phyloP scores from a whole-genome alignment of 1,284 basidiomycete genomes.

The Ganoderma meredithae region DNA sequence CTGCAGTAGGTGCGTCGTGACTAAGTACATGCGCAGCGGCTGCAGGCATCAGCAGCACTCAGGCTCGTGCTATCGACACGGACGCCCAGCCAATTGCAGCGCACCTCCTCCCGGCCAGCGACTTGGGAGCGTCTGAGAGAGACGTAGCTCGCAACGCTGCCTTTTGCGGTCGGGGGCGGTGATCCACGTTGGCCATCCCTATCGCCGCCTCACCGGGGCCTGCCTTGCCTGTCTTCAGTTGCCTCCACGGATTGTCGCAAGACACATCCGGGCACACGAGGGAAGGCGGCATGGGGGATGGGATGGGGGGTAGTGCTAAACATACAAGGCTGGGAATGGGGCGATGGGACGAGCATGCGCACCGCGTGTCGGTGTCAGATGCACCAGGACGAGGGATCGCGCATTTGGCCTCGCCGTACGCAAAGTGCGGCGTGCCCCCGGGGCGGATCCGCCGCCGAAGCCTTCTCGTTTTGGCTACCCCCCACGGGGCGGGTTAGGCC shows the following conservation, averaged over 20 bases:
- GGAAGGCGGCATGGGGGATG: not conserved
- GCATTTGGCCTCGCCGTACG: not conserved
- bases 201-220: not conserved
- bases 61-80: too few relatives aligned
- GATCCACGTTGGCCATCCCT: not conserved
- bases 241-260: not conserved
- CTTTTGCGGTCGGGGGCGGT: not conserved
- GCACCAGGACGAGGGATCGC: not conserved
- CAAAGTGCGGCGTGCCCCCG: not conserved
- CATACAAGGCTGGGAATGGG: not conserved
- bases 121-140: too few relatives aligned
- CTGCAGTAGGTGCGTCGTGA: too few relatives aligned
- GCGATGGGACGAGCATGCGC: not conserved
- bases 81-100: not conserved
- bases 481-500: not conserved
- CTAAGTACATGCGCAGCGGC: not conserved
- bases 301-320: not conserved
- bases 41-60: not conserved
- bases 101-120: not conserved
- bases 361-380: not conserved
- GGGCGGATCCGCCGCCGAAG: constrained; percentile 6
- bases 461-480: not conserved
- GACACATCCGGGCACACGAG: not conserved
- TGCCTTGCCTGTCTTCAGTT: not conserved
- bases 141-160: not conserved